Base-by-base conservation (phyloP, 2,329 filamentous ascomycete species). In the Aspergillus japonicus region DNA sequence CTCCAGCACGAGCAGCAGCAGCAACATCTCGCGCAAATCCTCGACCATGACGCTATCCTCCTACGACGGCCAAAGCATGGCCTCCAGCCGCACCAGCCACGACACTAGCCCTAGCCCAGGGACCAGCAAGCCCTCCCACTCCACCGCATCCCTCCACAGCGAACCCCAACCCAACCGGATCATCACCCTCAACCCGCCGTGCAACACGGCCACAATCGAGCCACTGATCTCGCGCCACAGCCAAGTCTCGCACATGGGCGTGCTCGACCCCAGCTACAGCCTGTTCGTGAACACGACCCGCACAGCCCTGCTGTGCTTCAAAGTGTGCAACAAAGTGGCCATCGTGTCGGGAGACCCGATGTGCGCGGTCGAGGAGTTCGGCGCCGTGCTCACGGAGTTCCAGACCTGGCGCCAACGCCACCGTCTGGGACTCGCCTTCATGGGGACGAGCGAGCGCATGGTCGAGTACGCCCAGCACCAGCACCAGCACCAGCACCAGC, bases 201-300 rank as follows among this genome's bases (percentile, higher is more conserved):
- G 24, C 42, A 33, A 4, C n/a, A 44, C 35, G 42, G n/a, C 16
- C 4, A 48, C 16, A 24, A 26, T 55, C 44, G 8, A 12, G 24
- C 42, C 16, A 11, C 67, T 79, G 1, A 69, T 75, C 2, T 65
- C 64, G 4, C 62, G 65, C 11, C 74, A 78, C 60, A 76, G 77
- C 6, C 69, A 70, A 16, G 74, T 77, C 1, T 77, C 77, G 5
- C 75, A 79, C 57, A 79, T 78, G 77, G 76, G 75, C 2, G 71
- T 80, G n/a, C 70, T 78, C 1, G 77, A 80, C 49, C 71, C 64
- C 7, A 77, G 73, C 51, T 79, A 79, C 57, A 69, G 63, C 5
- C 75, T 79, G 60, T 80, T 78, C 58, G 66, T 79, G 16, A 78
- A 75, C 52, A 67, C 69, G 44, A 59, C 67, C 12, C 64, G 63